Percentiles rank a stretch among this genome's conserved stretches.
phyloP scores from a whole-genome alignment of 306 rosid species.

The Lagenaria siceraria region DNA sequence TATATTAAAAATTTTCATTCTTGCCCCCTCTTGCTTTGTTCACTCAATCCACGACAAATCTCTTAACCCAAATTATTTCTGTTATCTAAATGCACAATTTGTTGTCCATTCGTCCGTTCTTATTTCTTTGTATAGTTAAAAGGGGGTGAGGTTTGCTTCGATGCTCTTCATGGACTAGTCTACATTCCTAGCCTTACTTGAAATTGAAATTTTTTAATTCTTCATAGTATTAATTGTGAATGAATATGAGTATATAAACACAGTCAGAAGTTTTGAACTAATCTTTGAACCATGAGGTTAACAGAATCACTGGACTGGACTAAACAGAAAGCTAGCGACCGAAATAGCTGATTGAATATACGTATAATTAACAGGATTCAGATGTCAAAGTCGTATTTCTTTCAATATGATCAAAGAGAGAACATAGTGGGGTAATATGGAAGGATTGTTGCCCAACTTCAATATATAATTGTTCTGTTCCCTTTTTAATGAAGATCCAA shows the following conservation, averaged over 20 bases:
- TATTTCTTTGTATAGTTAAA: not conserved
- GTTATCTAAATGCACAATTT: not conserved
- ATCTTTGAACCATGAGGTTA: not conserved
- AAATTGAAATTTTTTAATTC: too few species aligned
- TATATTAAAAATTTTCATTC: not conserved
- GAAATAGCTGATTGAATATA: not conserved
- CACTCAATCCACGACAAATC: not conserved
- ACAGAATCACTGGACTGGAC: not conserved
- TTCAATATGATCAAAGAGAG: not conserved
- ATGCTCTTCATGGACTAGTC: not conserved
- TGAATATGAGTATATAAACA: not conserved
- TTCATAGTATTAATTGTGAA: not conserved
- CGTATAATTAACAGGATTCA: not conserved
- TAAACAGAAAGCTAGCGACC: not conserved
- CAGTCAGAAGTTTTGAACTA: not conserved
- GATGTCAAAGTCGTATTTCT: not conserved
- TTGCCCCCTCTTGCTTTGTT: not conserved
- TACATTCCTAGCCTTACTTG: not conserved
- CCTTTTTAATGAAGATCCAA: not conserved
- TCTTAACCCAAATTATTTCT: not conserved
- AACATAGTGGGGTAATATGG: not conserved
- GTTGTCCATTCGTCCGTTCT: not conserved
- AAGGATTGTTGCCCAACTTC: not conserved
- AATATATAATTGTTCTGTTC: not conserved
- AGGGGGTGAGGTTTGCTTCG: not conserved